Base-by-base conservation (phyloP, 1,139 yeast species). In the Magnusiomyces magnusii region DNA sequence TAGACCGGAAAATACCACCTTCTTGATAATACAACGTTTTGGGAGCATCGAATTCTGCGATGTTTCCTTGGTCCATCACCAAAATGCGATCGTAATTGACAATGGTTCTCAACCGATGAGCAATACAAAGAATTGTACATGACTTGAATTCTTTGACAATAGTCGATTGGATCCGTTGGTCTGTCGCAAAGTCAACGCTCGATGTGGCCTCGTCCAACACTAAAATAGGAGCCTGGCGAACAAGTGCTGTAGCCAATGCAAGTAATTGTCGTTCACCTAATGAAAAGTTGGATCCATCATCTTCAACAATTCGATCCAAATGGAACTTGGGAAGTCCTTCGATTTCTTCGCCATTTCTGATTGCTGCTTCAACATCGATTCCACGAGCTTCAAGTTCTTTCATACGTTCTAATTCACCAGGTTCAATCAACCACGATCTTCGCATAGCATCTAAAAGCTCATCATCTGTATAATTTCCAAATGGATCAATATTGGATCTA, bases 141-240 rank as follows among this genome's bases (percentile, higher is more conserved):
- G 81, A 72, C 9, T 74, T 68, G 68, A 87, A 87, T 68, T 86
- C 91, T 17, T 73, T 74, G 10, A 77, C 75, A 62, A 87, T 85
- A 31, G 89, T 84, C 3, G 74, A 66, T 71, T 87, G 95, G 65
- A 88, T 85, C 69, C 80, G 81, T 53, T 81, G 76, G 71, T 87
- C 95, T 0, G 95, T 86, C 64, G 83, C 88, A 68, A 84, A 85
- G 69, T 87, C 95, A 51, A 87, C 93, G 10, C 87, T 83, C 0
- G 95, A 86, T 0, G 95, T 87, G 19, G 95, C 95, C 71, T 87
- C 95, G 69, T 87, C 95, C 61, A 87, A 72, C 61, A 87, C 83
- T 64, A 87, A 74, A 60, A 87, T 82, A 67, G 80, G 82, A 3
- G 89, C 77, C 55, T 81, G 78, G 63, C 89, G 79, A n/a, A 86